These are phyloP conservation scores for Cryomyces antarcticus DNA, from an alignment of 495 filamentous ascomycete genomes.

Conservation along the genomic window DNA sequence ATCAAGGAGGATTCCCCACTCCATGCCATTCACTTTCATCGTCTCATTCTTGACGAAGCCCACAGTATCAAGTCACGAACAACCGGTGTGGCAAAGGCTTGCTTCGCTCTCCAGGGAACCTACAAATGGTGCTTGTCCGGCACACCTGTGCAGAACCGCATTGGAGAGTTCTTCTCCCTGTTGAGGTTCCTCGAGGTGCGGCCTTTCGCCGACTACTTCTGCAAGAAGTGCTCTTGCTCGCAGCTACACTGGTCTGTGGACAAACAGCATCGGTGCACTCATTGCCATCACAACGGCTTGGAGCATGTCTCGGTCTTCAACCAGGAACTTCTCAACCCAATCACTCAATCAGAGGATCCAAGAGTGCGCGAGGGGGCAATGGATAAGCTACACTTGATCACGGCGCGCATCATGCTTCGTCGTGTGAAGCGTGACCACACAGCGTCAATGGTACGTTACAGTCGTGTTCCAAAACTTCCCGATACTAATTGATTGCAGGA, in stretches of 20 bases:
- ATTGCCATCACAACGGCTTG: conserved; percentile 48
- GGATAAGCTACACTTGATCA: conserved; percentile 62
- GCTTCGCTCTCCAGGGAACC: conserved; percentile 66
- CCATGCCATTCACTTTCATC: conserved; percentile 72
- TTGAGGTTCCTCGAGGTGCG: conserved; percentile 71
- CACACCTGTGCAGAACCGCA: conserved; percentile 87
- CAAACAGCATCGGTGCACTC: conserved; percentile 40
- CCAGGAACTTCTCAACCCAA: conserved; percentile 73
- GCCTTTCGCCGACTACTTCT: conserved; percentile 86
- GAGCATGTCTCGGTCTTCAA: conserved; percentile 91
- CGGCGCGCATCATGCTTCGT: conserved; percentile 81
- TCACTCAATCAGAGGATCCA: conserved; percentile 28
- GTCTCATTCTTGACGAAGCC: conserved; percentile 85
- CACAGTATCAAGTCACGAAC: conserved; percentile 84
- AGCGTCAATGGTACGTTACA: conserved; percentile 39
- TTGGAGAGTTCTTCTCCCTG: conserved; percentile 92
- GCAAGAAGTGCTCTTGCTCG: conserved; percentile 61
- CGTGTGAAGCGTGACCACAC: conserved; percentile 84
- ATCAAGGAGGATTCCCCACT: conserved; percentile 71
- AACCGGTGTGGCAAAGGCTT: conserved; percentile 82
- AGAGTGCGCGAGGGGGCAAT: conserved; percentile 45
- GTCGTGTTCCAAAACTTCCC: too few relatives aligned
- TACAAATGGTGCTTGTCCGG: conserved; percentile 93
- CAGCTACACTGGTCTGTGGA: conserved; percentile 67
- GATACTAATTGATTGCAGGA: conserved; percentile 21